Base-by-base conservation (phyloP, 805 yeast species). In the Yarrowia sp. region DNA sequence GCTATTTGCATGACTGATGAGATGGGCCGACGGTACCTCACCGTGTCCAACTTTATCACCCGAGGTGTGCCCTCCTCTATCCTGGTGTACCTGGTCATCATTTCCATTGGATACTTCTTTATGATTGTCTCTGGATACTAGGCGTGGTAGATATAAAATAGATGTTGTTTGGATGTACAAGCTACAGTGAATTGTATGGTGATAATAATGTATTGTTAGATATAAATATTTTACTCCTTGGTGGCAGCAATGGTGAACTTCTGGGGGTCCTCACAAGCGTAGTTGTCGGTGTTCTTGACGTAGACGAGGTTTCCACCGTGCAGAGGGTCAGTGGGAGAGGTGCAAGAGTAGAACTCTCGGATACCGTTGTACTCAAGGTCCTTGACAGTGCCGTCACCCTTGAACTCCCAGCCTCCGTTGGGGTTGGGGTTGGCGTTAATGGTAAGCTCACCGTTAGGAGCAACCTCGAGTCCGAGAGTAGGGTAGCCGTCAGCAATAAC, bases 1-100 rank as follows among this genome's bases (percentile, higher is more conserved):
- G 99, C 98, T 0, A 91, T 95, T 67, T 92, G 98, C 66, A 85
- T 92, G 85, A 86, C 92, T 6, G 96, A 95, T 74, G 97, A 90
- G 71, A 83, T 92, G 45, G 98, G 98, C 9, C 87, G 88, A 65
- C 91, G 96, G 17, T 95, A 95, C 73, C 78, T 95, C 71, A 88
- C 92, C 0, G 98, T 92, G 14, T 83, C 86, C 14, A 89, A 89
- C 38, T 95, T 95, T 72, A 90, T 95, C 50, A 87, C 89, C 11
- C 82, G 96, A 67, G 99, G 99, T 74, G 91, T 93, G 8, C 97
- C 97, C 9, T 83, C 93, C 31, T 89, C 96, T 36, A 66, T 93
- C 3, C 79, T 91, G 66, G 86, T 92, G 39, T 93, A 91, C 72
- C 65, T 81, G 3, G 84, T 88, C 31, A 84, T 92, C 48, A 84